Evolutionary conservation across 225 moss, liverwort and hornwort genomes (phyloP).

Genomic region (Sphagnum tenellum): DNA sequence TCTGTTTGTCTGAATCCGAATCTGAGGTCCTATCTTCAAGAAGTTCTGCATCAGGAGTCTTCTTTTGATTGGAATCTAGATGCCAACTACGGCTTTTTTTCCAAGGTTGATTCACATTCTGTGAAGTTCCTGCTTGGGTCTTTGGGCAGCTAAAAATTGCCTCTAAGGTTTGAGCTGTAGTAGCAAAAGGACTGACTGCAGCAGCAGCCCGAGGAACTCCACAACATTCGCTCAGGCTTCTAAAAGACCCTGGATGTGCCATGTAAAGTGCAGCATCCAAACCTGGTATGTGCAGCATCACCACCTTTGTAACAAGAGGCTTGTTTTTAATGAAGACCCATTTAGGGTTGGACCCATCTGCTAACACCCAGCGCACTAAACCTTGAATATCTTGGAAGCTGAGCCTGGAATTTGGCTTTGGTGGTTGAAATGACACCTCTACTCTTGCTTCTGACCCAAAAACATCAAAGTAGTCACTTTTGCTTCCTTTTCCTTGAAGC

Average conservation of each 20-base stretch:
- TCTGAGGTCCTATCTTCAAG: conserved; percentile 4
- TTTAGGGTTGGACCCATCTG: conserved; percentile 74
- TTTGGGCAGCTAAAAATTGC: conserved; percentile 59
- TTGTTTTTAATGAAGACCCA: conserved; percentile 96
- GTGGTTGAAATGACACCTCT: conserved; percentile 55
- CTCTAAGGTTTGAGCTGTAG: conserved; percentile 41
- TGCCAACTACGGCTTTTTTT: conserved; percentile 9
- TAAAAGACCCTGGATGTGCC: conserved; percentile 44
- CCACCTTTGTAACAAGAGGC: conserved; percentile 80
- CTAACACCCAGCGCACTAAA: conserved; percentile 67
- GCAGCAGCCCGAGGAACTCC: conserved; percentile 70
- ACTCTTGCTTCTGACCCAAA: conserved; percentile 71
- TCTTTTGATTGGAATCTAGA: conserved; percentile 11
- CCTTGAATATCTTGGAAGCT: conserved; percentile 68
- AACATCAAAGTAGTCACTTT: conserved; percentile 67
- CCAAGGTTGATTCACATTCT: background rate
- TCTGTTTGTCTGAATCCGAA: conserved; percentile 1
- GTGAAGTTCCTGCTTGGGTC: conserved; percentile 15
- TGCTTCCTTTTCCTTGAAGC: conserved; percentile 43
- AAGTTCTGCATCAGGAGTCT: background rate
- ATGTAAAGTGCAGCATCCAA: conserved; percentile 78
- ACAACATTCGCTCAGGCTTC: conserved; percentile 39
- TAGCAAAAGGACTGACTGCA: conserved; percentile 55
- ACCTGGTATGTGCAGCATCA: conserved; percentile 72
- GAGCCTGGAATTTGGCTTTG: conserved; percentile 34